Conservation (phyloP, 331 rosid genomes). For the Phaseolus coccineus region DNA sequence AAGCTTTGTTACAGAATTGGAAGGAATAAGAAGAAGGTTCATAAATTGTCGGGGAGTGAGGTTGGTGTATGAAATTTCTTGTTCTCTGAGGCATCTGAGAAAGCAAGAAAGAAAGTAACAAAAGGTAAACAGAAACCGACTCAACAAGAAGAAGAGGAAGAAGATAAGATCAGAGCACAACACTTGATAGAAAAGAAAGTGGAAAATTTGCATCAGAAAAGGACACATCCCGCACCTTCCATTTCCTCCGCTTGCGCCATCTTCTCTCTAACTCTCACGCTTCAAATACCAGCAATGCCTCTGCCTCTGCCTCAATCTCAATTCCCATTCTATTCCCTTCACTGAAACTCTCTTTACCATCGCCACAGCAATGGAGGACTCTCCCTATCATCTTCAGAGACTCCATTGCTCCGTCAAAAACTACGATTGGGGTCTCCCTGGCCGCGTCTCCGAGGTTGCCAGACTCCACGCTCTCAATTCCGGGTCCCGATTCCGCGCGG, state of each 20-base stretch:
- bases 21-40: background rate
- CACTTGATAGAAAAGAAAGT: background rate
- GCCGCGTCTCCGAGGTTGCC: conserved; percentile 72
- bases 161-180: conserved; percentile 22
- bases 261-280: conserved; percentile 23
- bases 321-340: conserved; percentile 10
- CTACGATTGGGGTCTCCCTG: conserved; percentile 88
- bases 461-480: conserved; percentile 72
- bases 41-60: background rate
- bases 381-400: conserved; percentile 44
- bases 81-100: background rate
- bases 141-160: background rate
- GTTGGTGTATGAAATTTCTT: conserved; percentile 30
- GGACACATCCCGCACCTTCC: conserved; percentile 9
- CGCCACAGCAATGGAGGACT: conserved; percentile 33
- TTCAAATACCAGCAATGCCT: conserved; percentile 49
- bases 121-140: too few species aligned
- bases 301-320: conserved; percentile 34
- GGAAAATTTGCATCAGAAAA: background rate
- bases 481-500: conserved; percentile 51
- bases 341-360: background rate
- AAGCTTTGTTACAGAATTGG: too few species aligned
- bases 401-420: conserved; percentile 74
- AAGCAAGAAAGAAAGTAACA: background rate
- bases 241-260: background rate